A percentile compares a stretch with the other conserved stretches of the same genome.
Evolutionary conservation across 2,329 filamentous ascomycete species (phyloP).

Genomic region (Fusarium zealandicum): DNA sequence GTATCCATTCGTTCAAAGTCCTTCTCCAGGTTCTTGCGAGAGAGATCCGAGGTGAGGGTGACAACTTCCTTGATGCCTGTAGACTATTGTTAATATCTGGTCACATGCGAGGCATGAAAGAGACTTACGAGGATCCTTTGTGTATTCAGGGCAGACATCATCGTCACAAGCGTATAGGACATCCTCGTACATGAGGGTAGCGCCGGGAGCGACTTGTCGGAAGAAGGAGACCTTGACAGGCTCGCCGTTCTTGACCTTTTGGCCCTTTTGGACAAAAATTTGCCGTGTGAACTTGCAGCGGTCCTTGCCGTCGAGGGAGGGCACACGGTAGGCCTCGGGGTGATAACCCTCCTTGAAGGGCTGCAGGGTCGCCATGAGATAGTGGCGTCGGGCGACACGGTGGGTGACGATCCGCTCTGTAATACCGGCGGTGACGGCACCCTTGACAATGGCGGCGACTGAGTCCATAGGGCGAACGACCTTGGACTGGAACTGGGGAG

Average conservation of each 20-base stretch:
- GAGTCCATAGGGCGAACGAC: constrained; percentile 99
- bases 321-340: constrained; percentile 96
- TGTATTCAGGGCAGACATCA: constrained; percentile 97
- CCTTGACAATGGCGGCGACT: constrained; percentile 97
- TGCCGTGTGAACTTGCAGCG: constrained; percentile 98
- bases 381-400: constrained; percentile 95
- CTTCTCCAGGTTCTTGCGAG: constrained; percentile 97
- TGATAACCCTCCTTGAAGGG: constrained; percentile 99
- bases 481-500: constrained; percentile 97
- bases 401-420: constrained; percentile 96
- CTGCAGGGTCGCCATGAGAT: constrained; percentile 98
- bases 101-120: too few species aligned
- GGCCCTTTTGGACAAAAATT: constrained; percentile 98
- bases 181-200: constrained; percentile 99
- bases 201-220: constrained; percentile 94
- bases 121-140: constrained; percentile 95
- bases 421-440: constrained; percentile 96
- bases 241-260: constrained; percentile 98
- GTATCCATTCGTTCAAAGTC: constrained; percentile 99
- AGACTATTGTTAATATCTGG: constrained; percentile 38
- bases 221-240: constrained; percentile 99
- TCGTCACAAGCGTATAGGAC: constrained; percentile 97
- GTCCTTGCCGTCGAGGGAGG: constrained; percentile 94
- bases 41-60: constrained; percentile 94
- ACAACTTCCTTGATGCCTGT: constrained; percentile 98